phyloP scores from a whole-genome alignment of 306 rosid species.

The Purshia tridentata region DNA sequence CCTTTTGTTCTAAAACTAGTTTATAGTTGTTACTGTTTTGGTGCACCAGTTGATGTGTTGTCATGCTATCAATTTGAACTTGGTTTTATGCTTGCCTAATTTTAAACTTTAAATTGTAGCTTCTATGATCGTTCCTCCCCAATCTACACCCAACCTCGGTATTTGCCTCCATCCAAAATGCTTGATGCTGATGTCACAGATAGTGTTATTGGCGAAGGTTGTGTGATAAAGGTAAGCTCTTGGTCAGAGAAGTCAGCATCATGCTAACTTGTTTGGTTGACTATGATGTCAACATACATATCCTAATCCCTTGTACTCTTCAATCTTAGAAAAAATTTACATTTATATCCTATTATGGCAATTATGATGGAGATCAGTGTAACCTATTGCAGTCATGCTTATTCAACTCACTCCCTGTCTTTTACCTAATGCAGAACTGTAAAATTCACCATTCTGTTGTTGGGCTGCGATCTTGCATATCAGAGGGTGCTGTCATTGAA shows the following conservation, averaged over 20 bases:
- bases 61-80: conserved; percentile 13
- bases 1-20: conserved; percentile 4
- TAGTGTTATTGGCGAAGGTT: conserved; percentile 97
- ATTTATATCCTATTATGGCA: not conserved
- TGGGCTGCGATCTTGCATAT: conserved; percentile 91
- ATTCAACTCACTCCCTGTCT: not conserved
- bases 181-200: conserved; percentile 98
- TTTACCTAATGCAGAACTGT: conserved; percentile 64
- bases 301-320: conserved; percentile 4
- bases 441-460: conserved; percentile 94
- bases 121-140: conserved; percentile 99
- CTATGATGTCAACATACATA: conserved; percentile 2
- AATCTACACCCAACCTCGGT: conserved; percentile 97
- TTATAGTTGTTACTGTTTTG: conserved; percentile 6
- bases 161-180: conserved; percentile 97
- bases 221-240: conserved; percentile 81
- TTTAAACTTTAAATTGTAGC: conserved; percentile 42
- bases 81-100: conserved; percentile 14
- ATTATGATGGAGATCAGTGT: not conserved
- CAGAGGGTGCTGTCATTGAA: conserved; percentile 96
- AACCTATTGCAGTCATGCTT: conserved; percentile 20
- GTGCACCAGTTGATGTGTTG: conserved; percentile 14
- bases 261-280: conserved; percentile 4
- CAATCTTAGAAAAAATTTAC: not conserved
- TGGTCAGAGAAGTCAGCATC: conserved; percentile 11